Evolutionary conservation across 164 flowering plant genomes (phyloP).

Genomic region (Euptelea pleiosperma): DNA sequence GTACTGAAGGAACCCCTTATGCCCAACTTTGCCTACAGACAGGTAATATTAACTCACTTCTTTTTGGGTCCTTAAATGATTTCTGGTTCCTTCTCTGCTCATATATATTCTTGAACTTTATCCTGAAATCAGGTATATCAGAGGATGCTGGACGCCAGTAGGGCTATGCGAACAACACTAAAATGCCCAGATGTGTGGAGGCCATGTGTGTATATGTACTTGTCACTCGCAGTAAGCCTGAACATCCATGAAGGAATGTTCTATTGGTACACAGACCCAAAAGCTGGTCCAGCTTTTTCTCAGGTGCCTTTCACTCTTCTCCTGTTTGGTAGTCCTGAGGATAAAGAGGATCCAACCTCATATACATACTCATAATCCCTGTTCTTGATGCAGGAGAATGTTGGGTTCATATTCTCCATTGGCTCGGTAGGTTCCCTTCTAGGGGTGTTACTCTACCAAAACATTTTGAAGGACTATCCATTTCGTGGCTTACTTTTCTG

Average conservation of each 20-base stretch:
- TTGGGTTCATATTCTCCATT: conserved; percentile 72
- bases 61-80: not conserved
- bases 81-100: conserved; percentile 1
- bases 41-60: conserved; percentile 40
- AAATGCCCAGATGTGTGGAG: conserved; percentile 82
- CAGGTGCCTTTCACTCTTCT: conserved; percentile 47
- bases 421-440: conserved; percentile 81
- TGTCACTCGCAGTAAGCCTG: conserved; percentile 67
- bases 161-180: conserved; percentile 76
- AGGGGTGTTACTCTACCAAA: conserved; percentile 77
- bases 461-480: conserved; percentile 59
- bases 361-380: not conserved
- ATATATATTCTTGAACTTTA: not conserved
- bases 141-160: conserved; percentile 63
- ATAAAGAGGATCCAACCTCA: not conserved
- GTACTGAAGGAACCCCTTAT: conserved; percentile 54
- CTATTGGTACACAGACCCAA: conserved; percentile 86
- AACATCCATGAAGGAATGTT: conserved; percentile 84
- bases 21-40: conserved; percentile 52
- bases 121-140: conserved; percentile 46
- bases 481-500: conserved; percentile 76
- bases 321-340: not conserved
- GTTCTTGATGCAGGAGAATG: conserved; percentile 48
- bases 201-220: conserved; percentile 90
- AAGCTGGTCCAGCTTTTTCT: conserved; percentile 80